Evolutionary conservation across 495 filamentous ascomycete genomes (phyloP).

Genomic region (Tuber umbilicatum): DNA sequence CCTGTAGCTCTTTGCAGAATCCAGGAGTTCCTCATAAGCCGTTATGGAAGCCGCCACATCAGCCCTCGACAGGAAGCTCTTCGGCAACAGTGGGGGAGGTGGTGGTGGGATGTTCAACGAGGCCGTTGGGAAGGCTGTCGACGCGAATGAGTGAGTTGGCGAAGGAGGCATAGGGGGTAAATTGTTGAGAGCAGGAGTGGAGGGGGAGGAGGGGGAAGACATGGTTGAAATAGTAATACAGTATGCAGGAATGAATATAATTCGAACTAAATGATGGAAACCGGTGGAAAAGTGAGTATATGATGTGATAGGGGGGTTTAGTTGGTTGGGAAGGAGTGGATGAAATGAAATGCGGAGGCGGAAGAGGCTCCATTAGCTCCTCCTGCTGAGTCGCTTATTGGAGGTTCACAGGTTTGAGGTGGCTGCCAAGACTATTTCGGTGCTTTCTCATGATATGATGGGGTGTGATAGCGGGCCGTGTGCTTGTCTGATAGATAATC

Average conservation of each 20-base stretch:
- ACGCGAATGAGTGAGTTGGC: conserved; percentile 57
- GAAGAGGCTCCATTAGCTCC: not conserved
- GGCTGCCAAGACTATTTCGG: not conserved
- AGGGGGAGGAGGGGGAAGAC: conserved; percentile 22
- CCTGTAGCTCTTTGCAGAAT: conserved; percentile 56
- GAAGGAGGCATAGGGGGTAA: conserved; percentile 48
- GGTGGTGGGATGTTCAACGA: conserved; percentile 54
- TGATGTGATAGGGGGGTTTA: not conserved
- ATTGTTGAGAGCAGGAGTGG: conserved; percentile 17
- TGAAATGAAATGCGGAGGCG: not conserved
- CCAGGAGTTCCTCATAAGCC: conserved; percentile 56
- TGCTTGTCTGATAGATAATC: not conserved
- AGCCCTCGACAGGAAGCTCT: conserved; percentile 54
- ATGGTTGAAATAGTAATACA: conserved; percentile 19
- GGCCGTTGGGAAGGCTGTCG: conserved; percentile 54
- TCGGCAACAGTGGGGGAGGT: conserved; percentile 51
- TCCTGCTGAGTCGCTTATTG: not conserved
- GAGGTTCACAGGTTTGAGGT: not conserved
- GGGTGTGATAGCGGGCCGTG: not conserved
- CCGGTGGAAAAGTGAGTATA: not conserved
- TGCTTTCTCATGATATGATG: not conserved
- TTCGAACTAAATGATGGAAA: conserved; percentile 2
- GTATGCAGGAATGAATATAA: not conserved
- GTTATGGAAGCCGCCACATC: conserved; percentile 56
- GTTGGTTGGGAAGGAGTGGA: not conserved